These are phyloP conservation scores for Candida arabinofermentans DNA, from an alignment of 805 yeast genomes.

Conservation along the genomic window DNA sequence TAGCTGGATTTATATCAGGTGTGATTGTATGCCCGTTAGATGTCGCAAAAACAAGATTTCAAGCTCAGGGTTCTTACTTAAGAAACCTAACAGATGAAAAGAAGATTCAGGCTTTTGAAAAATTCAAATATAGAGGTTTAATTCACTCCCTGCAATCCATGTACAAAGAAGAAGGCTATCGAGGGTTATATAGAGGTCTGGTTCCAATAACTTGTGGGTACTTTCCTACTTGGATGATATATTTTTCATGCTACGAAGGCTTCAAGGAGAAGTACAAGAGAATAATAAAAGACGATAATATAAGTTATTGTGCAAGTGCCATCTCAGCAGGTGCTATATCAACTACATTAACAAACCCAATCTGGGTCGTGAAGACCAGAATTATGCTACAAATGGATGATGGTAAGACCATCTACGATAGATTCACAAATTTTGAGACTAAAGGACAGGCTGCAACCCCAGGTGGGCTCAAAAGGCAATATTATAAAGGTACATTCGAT, in stretches of 20 bases:
- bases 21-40: constrained; percentile 91
- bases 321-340: constrained; percentile 86
- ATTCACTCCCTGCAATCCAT: constrained; percentile 63
- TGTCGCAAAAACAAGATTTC: constrained; percentile 90
- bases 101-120: constrained; percentile 14
- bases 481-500: constrained; percentile 75
- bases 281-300: constrained; percentile 23
- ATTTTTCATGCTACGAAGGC: constrained; percentile 83
- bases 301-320: constrained; percentile 55
- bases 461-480: constrained; percentile 22
- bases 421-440: constrained; percentile 20
- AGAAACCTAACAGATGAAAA: constrained; percentile 12
- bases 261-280: constrained; percentile 46
- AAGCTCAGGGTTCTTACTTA: constrained; percentile 72
- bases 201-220: constrained; percentile 92
- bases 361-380: constrained; percentile 96
- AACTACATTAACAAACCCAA: constrained; percentile 84
- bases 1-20: constrained; percentile 91
- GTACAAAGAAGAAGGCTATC: constrained; percentile 68
- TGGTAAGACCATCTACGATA: constrained; percentile 36
- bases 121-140: constrained; percentile 51
- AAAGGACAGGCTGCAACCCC: constrained; percentile 19
- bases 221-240: constrained; percentile 96
- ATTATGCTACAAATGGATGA: constrained; percentile 77
- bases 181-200: constrained; percentile 85